These are phyloP conservation scores for Leucaena leucocephala DNA, from an alignment of 306 rosid species.

Conservation along the genomic window DNA sequence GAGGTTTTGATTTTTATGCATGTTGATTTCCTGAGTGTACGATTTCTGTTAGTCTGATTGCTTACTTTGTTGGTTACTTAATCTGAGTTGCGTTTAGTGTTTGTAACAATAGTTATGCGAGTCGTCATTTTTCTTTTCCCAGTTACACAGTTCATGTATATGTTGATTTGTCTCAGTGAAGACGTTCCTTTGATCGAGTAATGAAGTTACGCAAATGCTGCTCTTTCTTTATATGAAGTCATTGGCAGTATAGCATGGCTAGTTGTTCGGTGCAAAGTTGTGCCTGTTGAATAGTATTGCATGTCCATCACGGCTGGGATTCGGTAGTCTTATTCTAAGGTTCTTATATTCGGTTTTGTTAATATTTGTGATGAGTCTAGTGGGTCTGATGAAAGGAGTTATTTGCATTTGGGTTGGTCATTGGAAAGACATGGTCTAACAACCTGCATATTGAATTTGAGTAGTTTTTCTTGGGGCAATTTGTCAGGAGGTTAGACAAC, in stretches of 20 bases:
- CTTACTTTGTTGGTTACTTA: conserved; percentile 51
- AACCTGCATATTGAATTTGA: background rate
- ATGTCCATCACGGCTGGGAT: conserved; percentile 28
- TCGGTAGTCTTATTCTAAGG: conserved; percentile 16
- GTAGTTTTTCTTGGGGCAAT: conserved; percentile 9
- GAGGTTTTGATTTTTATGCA: conserved; percentile 29
- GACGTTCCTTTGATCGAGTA: conserved; percentile 28
- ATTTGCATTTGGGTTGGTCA: conserved; percentile 13
- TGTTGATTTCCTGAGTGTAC: conserved; percentile 23
- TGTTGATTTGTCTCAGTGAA: conserved; percentile 75
- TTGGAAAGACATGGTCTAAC: background rate
- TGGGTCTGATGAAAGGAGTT: conserved; percentile 6
- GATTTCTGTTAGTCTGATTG: background rate
- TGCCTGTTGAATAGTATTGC: conserved; percentile 32
- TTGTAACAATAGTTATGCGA: conserved; percentile 30
- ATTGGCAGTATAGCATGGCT: conserved; percentile 27
- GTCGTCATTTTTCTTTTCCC: conserved; percentile 14
- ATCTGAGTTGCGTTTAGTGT: conserved; percentile 43
- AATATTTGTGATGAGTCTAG: conserved; percentile 24
- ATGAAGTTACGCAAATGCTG: conserved; percentile 30
- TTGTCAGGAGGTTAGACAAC: conserved; percentile 23
- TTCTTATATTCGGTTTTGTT: conserved; percentile 30
- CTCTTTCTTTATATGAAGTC: conserved; percentile 28
- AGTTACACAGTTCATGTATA: conserved; percentile 56
- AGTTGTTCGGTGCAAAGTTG: conserved; percentile 24